phyloP scores from a whole-genome alignment of 495 filamentous ascomycete species.

The Penicillium argentinense region DNA sequence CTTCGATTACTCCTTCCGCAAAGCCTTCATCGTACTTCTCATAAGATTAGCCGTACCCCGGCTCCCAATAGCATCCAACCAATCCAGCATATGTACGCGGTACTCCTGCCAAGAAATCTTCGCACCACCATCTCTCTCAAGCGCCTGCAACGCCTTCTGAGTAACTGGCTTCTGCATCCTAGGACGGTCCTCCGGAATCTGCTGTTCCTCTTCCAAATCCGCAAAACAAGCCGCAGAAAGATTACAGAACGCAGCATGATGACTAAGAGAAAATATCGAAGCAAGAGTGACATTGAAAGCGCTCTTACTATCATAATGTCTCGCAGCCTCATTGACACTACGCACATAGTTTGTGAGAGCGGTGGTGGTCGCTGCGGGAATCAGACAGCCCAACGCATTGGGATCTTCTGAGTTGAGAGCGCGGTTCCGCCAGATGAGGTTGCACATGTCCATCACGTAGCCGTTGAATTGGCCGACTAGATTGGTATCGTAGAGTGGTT shows the following conservation, averaged over 20 bases:
- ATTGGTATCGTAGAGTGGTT: conserved; percentile 50
- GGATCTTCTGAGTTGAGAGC: conserved; percentile 67
- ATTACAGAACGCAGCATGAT: conserved; percentile 64
- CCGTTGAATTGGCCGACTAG: conserved; percentile 73
- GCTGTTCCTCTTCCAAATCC: conserved; percentile 61
- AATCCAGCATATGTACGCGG: conserved; percentile 67
- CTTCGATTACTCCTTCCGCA: conserved; percentile 49
- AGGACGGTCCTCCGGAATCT: conserved; percentile 43
- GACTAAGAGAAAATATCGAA: conserved; percentile 67
- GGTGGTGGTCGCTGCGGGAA: conserved; percentile 48
- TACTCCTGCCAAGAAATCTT: conserved; percentile 73
- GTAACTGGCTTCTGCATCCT: conserved; percentile 77
- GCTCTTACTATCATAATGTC: conserved; percentile 37
- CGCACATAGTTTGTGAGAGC: conserved; percentile 50
- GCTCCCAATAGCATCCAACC: conserved; percentile 65
- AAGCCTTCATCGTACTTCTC: conserved; percentile 79
- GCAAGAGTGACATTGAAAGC: conserved; percentile 48
- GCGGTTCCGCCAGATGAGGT: conserved; percentile 77
- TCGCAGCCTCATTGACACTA: conserved; percentile 32
- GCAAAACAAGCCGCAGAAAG: conserved; percentile 65
- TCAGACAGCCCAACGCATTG: conserved; percentile 72
- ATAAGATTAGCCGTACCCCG: conserved; percentile 70
- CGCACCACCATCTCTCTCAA: conserved; percentile 69
- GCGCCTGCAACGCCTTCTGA: conserved; percentile 58
- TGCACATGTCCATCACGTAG: conserved; percentile 87